Evolutionary conservation across 768 basidiomycete species (phyloP), one percentile per base, ranked within the genome.

Genomic region (Ephemerocybe angulata): DNA sequence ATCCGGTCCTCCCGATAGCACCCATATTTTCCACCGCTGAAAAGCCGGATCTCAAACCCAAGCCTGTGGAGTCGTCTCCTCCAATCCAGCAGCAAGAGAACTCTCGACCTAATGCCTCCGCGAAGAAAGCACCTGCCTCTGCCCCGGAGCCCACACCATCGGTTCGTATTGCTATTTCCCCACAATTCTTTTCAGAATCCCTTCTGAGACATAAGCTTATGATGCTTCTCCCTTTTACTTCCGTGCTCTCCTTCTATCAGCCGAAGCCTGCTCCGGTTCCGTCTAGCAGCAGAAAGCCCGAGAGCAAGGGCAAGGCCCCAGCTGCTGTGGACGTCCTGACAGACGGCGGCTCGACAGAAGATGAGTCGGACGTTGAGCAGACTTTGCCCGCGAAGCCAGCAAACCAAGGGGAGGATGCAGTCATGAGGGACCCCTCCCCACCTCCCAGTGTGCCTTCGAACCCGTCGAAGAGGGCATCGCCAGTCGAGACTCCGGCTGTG

Each of bases 261-360:
- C n/a, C n/a, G n/a, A n/a, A n/a, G n/a, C n/a, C n/a, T n/a, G n/a
- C n/a, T n/a, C 31, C 53, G 13, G 17, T 35, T 35, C 13, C 80
- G 3, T 78, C 83, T 17, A 77, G 81, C 15, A 62, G 60, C 24
- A 71, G 72, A 27, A n/a, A n/a, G n/a, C 76, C 77, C 25, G 65
- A 70, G 4, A 81, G 81, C 65, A 86, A 72, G 73, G 73, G 57
- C 68, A 82, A 79, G 60, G 61, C 68, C 22, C 63, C 55, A 31
- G 60, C 59, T 41, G 66, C 19, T 33, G 21, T n/a, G n/a, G n/a
- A 35, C 6, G 48, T 24, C 29, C 30, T 54, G 43, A n/a, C 40
- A 22, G 46, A 29, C 13, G 55, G 49, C 17, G 43, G 49, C 24
- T 48, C 44, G 33, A 37, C 53, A 25, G 44, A 42, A 38, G 55